Conservation (phyloP, 2,329 filamentous ascomycete genomes). For the Rosellinia necatrix region DNA sequence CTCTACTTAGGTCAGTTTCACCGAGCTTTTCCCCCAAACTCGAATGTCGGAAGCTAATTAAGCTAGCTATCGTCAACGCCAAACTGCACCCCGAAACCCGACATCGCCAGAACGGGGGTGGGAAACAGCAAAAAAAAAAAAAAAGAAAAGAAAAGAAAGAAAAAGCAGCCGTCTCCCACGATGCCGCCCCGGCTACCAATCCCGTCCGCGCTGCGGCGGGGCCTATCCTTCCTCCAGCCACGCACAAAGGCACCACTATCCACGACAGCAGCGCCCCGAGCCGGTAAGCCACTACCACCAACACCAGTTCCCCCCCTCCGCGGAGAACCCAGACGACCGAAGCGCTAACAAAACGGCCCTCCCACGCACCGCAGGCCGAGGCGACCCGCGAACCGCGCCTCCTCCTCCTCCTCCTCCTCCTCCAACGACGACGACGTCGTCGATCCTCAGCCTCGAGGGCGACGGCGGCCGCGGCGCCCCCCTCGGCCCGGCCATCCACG, state of each 20-base stretch:
- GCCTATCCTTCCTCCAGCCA: slow-evolving; percentile 27
- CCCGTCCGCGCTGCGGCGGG: slow-evolving; percentile 33
- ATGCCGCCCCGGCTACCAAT: slow-evolving; percentile 50
- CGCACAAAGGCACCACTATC: slow-evolving; percentile 36
- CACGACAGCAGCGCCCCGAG: slow-evolving; percentile 30
- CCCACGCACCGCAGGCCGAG: no score
- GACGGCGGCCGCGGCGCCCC: no score
- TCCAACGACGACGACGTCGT: slow-evolving; percentile 24
- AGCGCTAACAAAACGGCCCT: not conserved
- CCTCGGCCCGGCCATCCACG: no score
- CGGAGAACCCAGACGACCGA: no score
- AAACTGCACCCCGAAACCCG: not conserved
- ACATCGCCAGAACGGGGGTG: slow-evolving; percentile 3
- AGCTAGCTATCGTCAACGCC: not conserved
- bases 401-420: not conserved
- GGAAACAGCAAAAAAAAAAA: not conserved
- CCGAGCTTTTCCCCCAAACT: slow-evolving; percentile 15
- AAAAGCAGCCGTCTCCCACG: slow-evolving; percentile 26
- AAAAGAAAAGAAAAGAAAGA: no score
- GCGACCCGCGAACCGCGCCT: no score
- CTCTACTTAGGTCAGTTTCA: no score
- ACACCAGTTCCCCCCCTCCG: no score
- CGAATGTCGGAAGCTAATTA: slow-evolving; percentile 2
- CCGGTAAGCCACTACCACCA: slow-evolving; percentile 31
- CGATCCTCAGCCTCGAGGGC: slow-evolving; percentile 35